Percentiles rank a stretch among this genome's conserved stretches.
phyloP scores from a whole-genome alignment of 352 stramenopile species.

The Globisporangium apiculatum region DNA sequence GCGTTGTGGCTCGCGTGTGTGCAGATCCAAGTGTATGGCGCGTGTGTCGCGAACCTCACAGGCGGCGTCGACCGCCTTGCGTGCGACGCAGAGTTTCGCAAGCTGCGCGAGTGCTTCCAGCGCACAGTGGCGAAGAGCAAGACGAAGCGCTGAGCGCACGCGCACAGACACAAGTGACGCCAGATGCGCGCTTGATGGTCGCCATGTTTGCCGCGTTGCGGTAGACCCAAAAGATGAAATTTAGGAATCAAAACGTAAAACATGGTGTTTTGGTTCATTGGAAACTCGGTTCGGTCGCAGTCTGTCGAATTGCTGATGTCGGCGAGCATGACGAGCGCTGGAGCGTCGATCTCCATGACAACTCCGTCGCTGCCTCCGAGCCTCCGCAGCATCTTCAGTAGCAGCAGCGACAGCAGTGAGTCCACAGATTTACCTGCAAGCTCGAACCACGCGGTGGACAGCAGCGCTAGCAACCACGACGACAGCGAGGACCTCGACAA shows the following conservation, averaged over 20 bases:
- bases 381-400: not conserved
- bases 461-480: not conserved
- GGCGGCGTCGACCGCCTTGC: conserved; percentile 39
- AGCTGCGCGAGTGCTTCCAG: conserved; percentile 62
- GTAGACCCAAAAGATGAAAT: too few relatives aligned
- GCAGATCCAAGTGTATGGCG: conserved; percentile 76
- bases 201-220: too few relatives aligned
- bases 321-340: not conserved
- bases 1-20: not conserved
- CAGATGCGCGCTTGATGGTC: too few relatives aligned
- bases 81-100: conserved; percentile 70
- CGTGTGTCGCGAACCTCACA: conserved; percentile 60
- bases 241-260: too few relatives aligned
- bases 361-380: not conserved
- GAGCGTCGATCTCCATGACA: not conserved
- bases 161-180: too few relatives aligned
- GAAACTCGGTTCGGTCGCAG: too few relatives aligned
- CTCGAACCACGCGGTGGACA: too few relatives aligned
- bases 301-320: too few relatives aligned
- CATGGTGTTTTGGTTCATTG: too few relatives aligned
- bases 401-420: not conserved
- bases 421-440: too few relatives aligned
- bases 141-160: not conserved
- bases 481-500: conserved; percentile 7
- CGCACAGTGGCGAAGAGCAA: conserved; percentile 28